phyloP scores from a whole-genome alignment of 1,139 yeast species.

The Hyphopichia khmerensis region DNA sequence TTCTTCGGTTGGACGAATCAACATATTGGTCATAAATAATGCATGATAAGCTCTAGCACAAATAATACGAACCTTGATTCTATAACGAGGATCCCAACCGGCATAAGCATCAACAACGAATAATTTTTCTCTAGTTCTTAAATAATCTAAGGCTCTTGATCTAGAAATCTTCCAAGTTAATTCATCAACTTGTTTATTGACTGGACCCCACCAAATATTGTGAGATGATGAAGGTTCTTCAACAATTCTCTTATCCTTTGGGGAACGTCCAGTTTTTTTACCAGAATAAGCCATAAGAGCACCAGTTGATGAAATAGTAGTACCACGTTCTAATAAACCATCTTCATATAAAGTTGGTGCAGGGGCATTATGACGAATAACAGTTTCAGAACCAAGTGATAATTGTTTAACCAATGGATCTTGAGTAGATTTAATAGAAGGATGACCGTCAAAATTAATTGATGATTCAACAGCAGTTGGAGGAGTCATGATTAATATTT shows the following conservation, averaged over 20 bases:
- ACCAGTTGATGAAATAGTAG: slow-evolving; percentile 91
- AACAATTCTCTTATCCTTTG: slow-evolving; percentile 96
- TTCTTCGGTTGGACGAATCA: slow-evolving; percentile 90
- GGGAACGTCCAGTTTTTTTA: slow-evolving; percentile 95
- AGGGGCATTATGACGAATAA: slow-evolving; percentile 84
- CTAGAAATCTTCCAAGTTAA: slow-evolving; percentile 95
- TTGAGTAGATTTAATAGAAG: slow-evolving; percentile 40
- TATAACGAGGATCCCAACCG: slow-evolving; percentile 98
- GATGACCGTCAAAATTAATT: slow-evolving; percentile 43
- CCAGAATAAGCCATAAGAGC: slow-evolving; percentile 97
- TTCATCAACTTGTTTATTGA: slow-evolving; percentile 91
- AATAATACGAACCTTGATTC: slow-evolving; percentile 93
- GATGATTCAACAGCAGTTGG: slow-evolving; percentile 50
- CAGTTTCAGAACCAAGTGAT: slow-evolving; percentile 47
- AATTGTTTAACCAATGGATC: slow-evolving; percentile 48
- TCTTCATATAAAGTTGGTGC: slow-evolving; percentile 94
- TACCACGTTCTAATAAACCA: slow-evolving; percentile 85
- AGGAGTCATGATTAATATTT: slow-evolving; percentile 35
- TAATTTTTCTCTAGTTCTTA: slow-evolving; percentile 92
- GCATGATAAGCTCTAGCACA: slow-evolving; percentile 99
- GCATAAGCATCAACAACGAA: slow-evolving; percentile 96
- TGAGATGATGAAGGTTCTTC: slow-evolving; percentile 85
- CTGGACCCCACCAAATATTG: slow-evolving; percentile 99
- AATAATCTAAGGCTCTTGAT: slow-evolving; percentile 95
- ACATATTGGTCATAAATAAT: slow-evolving; percentile 96